Percentiles rank a stretch among this genome's conserved stretches.
Conservation (phyloP, 2,329 filamentous ascomycete genomes). For the Stachybotrys elegans region DNA sequence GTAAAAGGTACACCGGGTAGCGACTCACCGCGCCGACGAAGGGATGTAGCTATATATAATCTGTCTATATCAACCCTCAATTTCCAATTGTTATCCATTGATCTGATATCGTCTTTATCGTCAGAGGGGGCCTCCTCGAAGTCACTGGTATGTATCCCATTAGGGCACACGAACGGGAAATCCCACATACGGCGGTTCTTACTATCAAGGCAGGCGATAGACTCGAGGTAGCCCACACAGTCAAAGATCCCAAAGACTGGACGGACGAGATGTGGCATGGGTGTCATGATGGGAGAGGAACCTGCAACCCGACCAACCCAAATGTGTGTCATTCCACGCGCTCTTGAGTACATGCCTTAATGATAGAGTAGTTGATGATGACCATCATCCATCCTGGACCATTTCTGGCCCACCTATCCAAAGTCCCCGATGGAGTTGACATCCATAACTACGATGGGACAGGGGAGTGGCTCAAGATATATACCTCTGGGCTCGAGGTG, state of each 20-base stretch:
- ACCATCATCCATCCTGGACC: neutral
- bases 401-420: neutral
- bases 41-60: too few relatives aligned
- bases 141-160: too few relatives aligned
- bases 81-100: too few relatives aligned
- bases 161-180: too few relatives aligned
- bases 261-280: neutral
- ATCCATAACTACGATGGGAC: neutral
- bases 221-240: neutral
- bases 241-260: neutral
- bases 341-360: too few relatives aligned
- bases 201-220: neutral
- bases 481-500: neutral
- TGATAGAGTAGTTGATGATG: neutral
- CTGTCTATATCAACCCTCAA: too few relatives aligned
- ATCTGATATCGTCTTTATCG: too few relatives aligned
- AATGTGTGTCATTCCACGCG: neutral
- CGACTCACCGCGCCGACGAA: too few relatives aligned
- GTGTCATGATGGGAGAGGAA: neutral
- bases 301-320: neutral
- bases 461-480: neutral
- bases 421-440: neutral
- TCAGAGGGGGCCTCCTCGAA: too few relatives aligned
- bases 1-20: too few relatives aligned
- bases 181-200: neutral